phyloP scores from a whole-genome alignment of 805 yeast genomes.

The Priceomyces melissophilus region DNA sequence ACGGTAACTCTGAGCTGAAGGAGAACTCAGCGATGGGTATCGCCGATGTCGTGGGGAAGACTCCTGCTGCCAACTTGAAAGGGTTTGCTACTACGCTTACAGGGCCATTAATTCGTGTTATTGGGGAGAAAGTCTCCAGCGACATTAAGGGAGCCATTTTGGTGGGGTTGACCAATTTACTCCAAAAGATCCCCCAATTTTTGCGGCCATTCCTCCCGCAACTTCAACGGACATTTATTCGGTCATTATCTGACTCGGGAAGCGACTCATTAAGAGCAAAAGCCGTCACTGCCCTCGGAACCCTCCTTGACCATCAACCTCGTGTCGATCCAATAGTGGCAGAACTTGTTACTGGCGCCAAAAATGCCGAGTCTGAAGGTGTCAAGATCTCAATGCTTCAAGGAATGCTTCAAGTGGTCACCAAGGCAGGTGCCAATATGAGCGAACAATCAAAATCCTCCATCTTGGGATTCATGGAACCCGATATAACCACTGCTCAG shows the following conservation, averaged over 20 bases:
- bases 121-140: constrained; percentile 90
- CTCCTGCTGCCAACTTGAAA: constrained; percentile 77
- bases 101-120: constrained; percentile 96
- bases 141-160: constrained; percentile 95
- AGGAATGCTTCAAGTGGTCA: constrained; percentile 79
- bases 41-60: constrained; percentile 79
- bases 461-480: constrained; percentile 71
- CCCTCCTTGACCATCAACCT: constrained; percentile 84
- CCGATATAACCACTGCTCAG: constrained; percentile 50
- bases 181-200: constrained; percentile 82
- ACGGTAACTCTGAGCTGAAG: constrained; percentile 80
- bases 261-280: constrained; percentile 72
- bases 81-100: constrained; percentile 91
- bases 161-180: constrained; percentile 73
- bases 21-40: constrained; percentile 86
- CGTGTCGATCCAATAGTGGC: constrained; percentile 89
- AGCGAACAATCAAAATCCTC: constrained; percentile 67
- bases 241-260: constrained; percentile 75
- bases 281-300: constrained; percentile 88
- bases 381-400: constrained; percentile 82
- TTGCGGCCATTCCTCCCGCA: constrained; percentile 96
- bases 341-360: constrained; percentile 77
- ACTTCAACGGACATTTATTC: constrained; percentile 92
- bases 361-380: constrained; percentile 58
- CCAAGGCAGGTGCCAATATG: constrained; percentile 74